These are phyloP conservation scores for Neopestalotiopsis sp. DNA, from an alignment of 2,329 filamentous ascomycete species.

Conservation along the genomic window DNA sequence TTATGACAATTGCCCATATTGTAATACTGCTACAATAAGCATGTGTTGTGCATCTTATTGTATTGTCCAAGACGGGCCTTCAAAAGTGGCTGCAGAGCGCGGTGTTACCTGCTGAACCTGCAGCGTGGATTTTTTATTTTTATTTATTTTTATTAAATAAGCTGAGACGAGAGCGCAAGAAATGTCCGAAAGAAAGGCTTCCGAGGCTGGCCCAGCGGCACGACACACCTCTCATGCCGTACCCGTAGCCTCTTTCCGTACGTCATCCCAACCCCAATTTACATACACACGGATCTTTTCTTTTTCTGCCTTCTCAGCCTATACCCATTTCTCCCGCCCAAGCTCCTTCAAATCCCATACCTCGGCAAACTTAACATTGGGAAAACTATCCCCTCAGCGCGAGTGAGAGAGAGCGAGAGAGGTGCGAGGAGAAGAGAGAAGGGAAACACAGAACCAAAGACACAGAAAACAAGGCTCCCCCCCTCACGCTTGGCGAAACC, in stretches of 20 bases:
- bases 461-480: too few relatives aligned
- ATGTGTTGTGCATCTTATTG: not conserved
- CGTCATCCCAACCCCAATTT: constrained; percentile 30
- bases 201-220: constrained; percentile 46
- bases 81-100: constrained; percentile 11
- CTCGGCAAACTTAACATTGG: not conserved
- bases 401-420: not conserved
- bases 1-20: not conserved
- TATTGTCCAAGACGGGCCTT: constrained; percentile 15
- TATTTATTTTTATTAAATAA: constrained; percentile 13
- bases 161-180: constrained; percentile 23
- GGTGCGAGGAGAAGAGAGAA: not conserved
- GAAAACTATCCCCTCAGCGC: not conserved
- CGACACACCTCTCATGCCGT: constrained; percentile 49
- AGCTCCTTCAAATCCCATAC: not conserved
- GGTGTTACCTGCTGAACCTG: constrained; percentile 18
- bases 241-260: constrained; percentile 59
- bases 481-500: not conserved
- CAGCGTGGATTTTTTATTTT: constrained; percentile 6
- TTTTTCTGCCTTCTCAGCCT: not conserved
- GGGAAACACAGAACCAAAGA: too few relatives aligned
- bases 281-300: not conserved
- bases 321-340: not conserved
- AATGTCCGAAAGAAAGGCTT: constrained; percentile 52
- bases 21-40: constrained; percentile 14